These are phyloP conservation scores for Nasturtium officinale DNA, from an alignment of 345 rosid species.

Conservation along the genomic window DNA sequence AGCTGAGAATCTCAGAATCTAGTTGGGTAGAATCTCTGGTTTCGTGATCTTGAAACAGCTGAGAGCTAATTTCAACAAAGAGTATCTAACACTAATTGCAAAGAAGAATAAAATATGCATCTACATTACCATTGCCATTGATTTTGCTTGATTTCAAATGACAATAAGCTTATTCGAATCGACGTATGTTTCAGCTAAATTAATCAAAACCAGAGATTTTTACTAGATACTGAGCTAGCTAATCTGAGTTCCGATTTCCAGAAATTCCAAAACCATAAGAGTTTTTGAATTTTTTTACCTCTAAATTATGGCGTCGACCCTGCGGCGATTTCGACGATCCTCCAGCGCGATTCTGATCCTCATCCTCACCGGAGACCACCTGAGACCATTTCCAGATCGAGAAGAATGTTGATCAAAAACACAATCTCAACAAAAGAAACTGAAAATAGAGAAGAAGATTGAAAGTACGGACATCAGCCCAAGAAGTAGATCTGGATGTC, in stretches of 20 bases:
- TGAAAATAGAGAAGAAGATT: not conserved
- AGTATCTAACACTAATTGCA: constrained; percentile 4
- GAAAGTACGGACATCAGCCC: constrained; percentile 64
- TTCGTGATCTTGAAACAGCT: not conserved
- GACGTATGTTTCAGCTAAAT: constrained; percentile 5
- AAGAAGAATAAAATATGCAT: not conserved
- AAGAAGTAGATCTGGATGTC: constrained; percentile 69
- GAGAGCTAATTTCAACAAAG: not conserved
- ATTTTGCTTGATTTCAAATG: not conserved
- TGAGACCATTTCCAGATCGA: constrained; percentile 39
- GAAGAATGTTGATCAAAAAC: constrained; percentile 1
- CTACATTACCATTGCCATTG: constrained; percentile 2
- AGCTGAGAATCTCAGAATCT: too few species aligned
- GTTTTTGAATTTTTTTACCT: constrained; percentile 10
- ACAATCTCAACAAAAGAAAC: not conserved
- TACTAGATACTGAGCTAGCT: not conserved
- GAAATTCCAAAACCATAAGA: not conserved
- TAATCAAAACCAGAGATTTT: not conserved
- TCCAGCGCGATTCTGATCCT: constrained; percentile 31
- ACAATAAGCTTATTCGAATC: not conserved
- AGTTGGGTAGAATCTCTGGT: not conserved
- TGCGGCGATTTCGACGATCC: constrained; percentile 33
- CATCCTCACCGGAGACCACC: constrained; percentile 76
- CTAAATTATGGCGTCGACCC: constrained; percentile 31
- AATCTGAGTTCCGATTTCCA: not conserved